Percentiles rank a stretch among this genome's conserved stretches.
These are phyloP conservation scores for Claviceps pazoutovae DNA, from an alignment of 2,329 filamentous ascomycete genomes.

Conservation along the genomic window DNA sequence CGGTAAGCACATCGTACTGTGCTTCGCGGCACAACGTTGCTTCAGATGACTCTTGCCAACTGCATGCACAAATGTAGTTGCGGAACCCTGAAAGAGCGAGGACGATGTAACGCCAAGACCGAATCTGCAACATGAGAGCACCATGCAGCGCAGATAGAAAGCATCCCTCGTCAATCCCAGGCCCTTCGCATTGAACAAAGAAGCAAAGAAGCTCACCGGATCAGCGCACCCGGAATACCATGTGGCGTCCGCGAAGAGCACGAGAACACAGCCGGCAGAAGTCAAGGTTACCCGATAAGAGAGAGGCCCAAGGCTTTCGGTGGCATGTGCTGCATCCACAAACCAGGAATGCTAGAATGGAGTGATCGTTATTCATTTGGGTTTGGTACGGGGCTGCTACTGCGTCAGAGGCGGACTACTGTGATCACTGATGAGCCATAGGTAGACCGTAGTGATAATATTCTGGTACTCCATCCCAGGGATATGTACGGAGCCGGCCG, in stretches of 20 bases:
- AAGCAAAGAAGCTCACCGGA: background rate
- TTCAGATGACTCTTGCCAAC: background rate
- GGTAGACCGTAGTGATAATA: too few species aligned
- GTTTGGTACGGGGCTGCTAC: background rate
- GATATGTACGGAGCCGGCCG: background rate
- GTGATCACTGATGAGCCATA: background rate
- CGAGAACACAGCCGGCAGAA: background rate
- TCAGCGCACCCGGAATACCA: conserved; percentile 1
- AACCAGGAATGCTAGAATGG: background rate
- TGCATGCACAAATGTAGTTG: background rate
- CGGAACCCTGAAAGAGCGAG: background rate
- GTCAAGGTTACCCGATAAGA: background rate
- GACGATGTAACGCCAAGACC: background rate
- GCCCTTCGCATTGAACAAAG: background rate
- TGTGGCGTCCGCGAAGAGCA: background rate
- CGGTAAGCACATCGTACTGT: too few species aligned
- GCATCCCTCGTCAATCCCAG: background rate
- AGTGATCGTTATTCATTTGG: background rate
- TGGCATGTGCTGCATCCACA: background rate
- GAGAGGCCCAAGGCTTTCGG: background rate
- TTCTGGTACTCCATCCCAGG: too few species aligned
- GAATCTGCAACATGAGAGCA: background rate
- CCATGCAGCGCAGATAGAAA: background rate
- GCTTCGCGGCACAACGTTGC: too few species aligned
- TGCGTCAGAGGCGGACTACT: background rate